Conservation (phyloP, 352 stramenopile genomes). For the Salisapilia sapeloensis region DNA sequence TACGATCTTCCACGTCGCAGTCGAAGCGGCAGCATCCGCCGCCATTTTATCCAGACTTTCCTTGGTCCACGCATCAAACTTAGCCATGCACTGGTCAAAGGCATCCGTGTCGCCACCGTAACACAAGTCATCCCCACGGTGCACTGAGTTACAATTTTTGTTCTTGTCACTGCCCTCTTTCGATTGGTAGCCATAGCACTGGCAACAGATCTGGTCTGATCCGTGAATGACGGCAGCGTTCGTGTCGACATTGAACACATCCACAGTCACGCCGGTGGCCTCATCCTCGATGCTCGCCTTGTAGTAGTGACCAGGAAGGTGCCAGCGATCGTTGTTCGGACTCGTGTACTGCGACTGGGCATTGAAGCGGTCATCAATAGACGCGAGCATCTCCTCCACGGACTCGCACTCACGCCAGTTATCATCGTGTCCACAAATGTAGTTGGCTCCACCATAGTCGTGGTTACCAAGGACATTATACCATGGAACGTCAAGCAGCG, state of each 20-base stretch:
- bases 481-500: conserved; percentile 50
- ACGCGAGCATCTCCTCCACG: conserved; percentile 16
- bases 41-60: conserved; percentile 37
- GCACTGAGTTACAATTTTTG: conserved; percentile 21
- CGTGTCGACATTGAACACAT: conserved; percentile 79
- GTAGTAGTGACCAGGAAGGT: conserved; percentile 74
- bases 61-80: conserved; percentile 31
- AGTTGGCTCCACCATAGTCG: conserved; percentile 68
- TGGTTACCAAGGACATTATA: conserved; percentile 80
- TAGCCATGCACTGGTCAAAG: conserved; percentile 38
- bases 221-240: conserved; percentile 23
- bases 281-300: conserved; percentile 45
- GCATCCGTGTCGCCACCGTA: conserved; percentile 30
- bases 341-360: conserved; percentile 64
- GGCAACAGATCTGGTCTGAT: conserved; percentile 46
- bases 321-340: conserved; percentile 62
- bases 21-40: conserved; percentile 26
- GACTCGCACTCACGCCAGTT: conserved; percentile 22
- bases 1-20: conserved; percentile 50
- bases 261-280: conserved; percentile 38
- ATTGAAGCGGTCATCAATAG: conserved; percentile 51
- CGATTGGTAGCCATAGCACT: conserved; percentile 52
- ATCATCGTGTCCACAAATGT: conserved; percentile 35
- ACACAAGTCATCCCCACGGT: conserved; percentile 26
- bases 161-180: conserved; percentile 29